phyloP scores from a whole-genome alignment of 768 basidiomycete genomes.

The Saitozyma sp. region DNA sequence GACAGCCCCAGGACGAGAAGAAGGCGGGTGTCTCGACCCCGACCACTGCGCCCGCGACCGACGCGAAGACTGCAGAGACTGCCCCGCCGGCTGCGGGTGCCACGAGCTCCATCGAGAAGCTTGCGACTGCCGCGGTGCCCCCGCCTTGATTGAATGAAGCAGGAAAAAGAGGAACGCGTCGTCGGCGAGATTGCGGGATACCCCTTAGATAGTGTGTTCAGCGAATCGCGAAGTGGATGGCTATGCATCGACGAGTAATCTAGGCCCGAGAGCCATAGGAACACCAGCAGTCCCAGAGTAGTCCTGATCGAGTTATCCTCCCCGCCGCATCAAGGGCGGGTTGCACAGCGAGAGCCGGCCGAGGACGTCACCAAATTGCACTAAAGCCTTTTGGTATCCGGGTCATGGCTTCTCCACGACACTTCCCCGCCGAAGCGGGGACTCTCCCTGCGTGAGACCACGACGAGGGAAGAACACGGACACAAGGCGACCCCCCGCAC shows the following conservation, averaged over 20 bases:
- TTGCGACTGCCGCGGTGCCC: background rate
- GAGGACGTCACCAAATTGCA: slow-evolving; percentile 54
- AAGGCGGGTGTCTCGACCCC: slow-evolving; percentile 20
- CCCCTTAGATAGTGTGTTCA: background rate
- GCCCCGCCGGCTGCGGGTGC: slow-evolving; percentile 1
- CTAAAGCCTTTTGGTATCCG: slow-evolving; percentile 49
- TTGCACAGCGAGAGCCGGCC: background rate
- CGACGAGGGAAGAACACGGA: slow-evolving; percentile 5
- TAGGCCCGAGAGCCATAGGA: slow-evolving; percentile 50
- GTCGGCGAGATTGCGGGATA: background rate
- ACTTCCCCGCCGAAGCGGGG: background rate
- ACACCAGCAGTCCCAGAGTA: slow-evolving; percentile 52
- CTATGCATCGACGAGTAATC: slow-evolving; percentile 30
- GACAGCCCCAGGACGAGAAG: slow-evolving; percentile 44
- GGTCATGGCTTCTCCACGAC: slow-evolving; percentile 15
- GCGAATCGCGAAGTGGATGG: background rate
- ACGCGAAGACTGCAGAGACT: background rate
- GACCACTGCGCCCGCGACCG: slow-evolving; percentile 7
- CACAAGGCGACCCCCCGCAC: slow-evolving; percentile 49
- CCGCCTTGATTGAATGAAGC: background rate
- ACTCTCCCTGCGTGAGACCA: background rate
- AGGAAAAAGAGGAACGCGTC: background rate
- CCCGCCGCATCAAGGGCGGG: slow-evolving; percentile 4
- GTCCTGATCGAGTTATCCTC: slow-evolving; percentile 54
- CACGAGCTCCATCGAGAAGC: background rate